Evolutionary conservation across 352 stramenopile genomes (phyloP).

Genomic region (Phytophthora cactorum): DNA sequence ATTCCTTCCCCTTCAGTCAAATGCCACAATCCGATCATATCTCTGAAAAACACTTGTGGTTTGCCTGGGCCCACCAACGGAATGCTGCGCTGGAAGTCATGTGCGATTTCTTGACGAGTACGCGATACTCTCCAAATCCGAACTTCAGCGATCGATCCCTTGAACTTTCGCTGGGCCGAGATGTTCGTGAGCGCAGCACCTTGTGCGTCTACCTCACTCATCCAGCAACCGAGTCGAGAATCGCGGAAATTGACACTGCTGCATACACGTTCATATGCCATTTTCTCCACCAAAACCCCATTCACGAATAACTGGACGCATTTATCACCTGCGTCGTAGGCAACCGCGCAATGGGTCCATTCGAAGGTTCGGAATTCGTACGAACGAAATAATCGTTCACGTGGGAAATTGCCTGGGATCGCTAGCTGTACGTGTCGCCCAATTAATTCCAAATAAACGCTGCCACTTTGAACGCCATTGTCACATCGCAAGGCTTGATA

Average conservation of each 20-base stretch:
- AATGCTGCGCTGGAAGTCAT: conserved; percentile 71
- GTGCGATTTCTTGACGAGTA: conserved; percentile 47
- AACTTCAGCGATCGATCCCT: conserved; percentile 77
- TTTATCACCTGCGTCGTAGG: conserved; percentile 45
- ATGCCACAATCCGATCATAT: conserved; percentile 71
- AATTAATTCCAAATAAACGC: conserved; percentile 78
- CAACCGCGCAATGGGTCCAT: conserved; percentile 75
- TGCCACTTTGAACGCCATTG: conserved; percentile 72
- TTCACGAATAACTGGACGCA: conserved; percentile 64
- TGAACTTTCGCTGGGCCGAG: conserved; percentile 65
- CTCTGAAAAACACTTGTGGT: conserved; percentile 25
- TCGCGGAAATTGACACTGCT: conserved; percentile 55
- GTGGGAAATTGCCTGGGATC: conserved; percentile 75
- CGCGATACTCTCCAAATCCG: conserved; percentile 70
- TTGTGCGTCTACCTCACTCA: conserved; percentile 55
- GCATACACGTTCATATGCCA: conserved; percentile 51
- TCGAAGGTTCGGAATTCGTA: conserved; percentile 60
- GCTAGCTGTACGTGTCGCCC: conserved; percentile 70
- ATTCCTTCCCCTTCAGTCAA: conserved; percentile 79
- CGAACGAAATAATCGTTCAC: conserved; percentile 68
- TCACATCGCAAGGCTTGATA: conserved; percentile 78
- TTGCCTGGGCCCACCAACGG: conserved; percentile 39
- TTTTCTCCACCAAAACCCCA: conserved; percentile 40
- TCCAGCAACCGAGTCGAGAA: conserved; percentile 76
- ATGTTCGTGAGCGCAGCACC: conserved; percentile 36